Base-by-base conservation (phyloP, 495 filamentous ascomycete genomes). In the Penicillium maclennaniae region DNA sequence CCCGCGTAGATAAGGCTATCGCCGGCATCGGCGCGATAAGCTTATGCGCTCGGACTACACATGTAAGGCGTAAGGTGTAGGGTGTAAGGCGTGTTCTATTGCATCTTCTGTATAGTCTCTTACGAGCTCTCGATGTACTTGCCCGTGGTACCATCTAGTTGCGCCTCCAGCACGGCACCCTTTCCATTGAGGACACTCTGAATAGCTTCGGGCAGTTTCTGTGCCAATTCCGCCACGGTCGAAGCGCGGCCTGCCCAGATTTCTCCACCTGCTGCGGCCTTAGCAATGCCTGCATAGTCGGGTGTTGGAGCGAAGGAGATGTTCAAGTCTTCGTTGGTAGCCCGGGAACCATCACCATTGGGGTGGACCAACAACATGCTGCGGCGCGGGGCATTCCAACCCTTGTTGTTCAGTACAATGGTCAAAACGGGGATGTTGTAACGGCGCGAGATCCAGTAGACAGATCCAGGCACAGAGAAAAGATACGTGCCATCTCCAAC, bases 401-500 rank as follows among this genome's bases (percentile, higher is more conserved):
- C 91, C 69, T 93, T 88, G 68, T 97, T 97, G 67, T 96, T 97
- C 49, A 97, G 68, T 3, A 97, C 87, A 52, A 97, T 91, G 0
- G 91, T 96, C 52, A 97, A 70, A 15, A 96, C 78, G 0, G 92
- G 92, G 46, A 96, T 92, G 19, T 84, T 82, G 66, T 97, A 97
- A 15, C 92, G 82, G 58, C 83, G 78, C 3, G 85, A 73, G 50
- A 97, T 92, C 92, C 92, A 97, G 71, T 96, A 96, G 17, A 97
- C 91, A 20, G 83, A 88, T 0, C 89, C 88, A 0, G 92, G 92
- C 0, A 97, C 86, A 20, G 83, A 83, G 67, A 97, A 97, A 5
- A 97, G 77, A 68, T 82, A 97, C 0, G 91, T 93, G 10, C 92
- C 92, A 49, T 97, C 92, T 16, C 92, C 92, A 1, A 96, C 92